These are phyloP conservation scores for Cytospora piceicola DNA, from an alignment of 2,329 filamentous ascomycete species.

Conservation along the genomic window DNA sequence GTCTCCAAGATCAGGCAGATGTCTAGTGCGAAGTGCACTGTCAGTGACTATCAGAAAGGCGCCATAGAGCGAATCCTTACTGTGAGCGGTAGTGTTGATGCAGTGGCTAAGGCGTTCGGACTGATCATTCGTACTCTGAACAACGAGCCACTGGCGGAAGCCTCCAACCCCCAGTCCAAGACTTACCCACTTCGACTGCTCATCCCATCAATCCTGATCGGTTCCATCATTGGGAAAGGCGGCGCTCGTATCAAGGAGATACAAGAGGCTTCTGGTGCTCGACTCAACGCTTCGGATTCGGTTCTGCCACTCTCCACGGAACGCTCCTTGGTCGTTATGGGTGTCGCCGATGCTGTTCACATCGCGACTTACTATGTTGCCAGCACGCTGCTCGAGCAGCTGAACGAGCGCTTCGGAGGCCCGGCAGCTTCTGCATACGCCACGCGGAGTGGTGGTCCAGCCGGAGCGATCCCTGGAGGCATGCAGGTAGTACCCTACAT, in stretches of 20 bases:
- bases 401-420: slow-evolving; percentile 94
- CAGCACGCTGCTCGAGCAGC: slow-evolving; percentile 95
- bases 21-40: slow-evolving; percentile 97
- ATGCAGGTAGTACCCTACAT: slow-evolving; percentile 99
- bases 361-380: slow-evolving; percentile 99
- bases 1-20: slow-evolving; percentile 94
- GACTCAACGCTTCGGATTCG: slow-evolving; percentile 93
- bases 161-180: slow-evolving; percentile 93
- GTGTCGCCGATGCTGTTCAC: slow-evolving; percentile 96
- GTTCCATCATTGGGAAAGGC: slow-evolving; percentile 97
- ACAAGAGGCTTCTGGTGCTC: slow-evolving; percentile 94
- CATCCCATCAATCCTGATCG: slow-evolving; percentile 95
- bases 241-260: slow-evolving; percentile 97
- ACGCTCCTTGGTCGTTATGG: slow-evolving; percentile 95
- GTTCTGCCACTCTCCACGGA: slow-evolving; percentile 94
- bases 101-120: slow-evolving; percentile 96
- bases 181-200: slow-evolving; percentile 95
- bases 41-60: slow-evolving; percentile 96
- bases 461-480: slow-evolving; percentile 90
- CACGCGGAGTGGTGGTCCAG: slow-evolving; percentile 88
- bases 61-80: slow-evolving; percentile 97
- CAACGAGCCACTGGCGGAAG: slow-evolving; percentile 86
- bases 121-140: slow-evolving; percentile 97
- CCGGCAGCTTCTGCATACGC: slow-evolving; percentile 97
- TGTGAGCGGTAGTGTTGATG: slow-evolving; percentile 94